Percentiles rank a stretch among this genome's conserved stretches.
phyloP scores from a whole-genome alignment of 176 grass and related monocot genomes.

The Ampelocalamus luodianensis region DNA sequence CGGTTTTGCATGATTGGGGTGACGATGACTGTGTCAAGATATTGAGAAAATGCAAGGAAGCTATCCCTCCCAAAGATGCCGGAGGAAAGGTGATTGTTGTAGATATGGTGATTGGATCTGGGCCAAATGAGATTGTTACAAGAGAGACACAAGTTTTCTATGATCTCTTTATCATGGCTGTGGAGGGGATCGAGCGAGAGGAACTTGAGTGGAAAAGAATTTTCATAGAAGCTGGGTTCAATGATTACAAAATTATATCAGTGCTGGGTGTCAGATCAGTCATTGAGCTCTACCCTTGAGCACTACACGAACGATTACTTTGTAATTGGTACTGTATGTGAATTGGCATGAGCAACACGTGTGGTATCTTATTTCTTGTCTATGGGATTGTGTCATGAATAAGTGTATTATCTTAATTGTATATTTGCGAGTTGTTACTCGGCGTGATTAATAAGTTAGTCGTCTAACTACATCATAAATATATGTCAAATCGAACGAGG shows the following conservation, averaged over 20 bases:
- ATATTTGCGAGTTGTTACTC: no score
- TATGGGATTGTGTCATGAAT: no score
- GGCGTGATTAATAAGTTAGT: no score
- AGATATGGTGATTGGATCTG: slow-evolving; percentile 47
- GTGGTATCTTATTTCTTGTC: no score
- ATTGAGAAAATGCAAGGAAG: slow-evolving; percentile 43
- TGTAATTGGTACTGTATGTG: no score
- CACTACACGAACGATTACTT: background rate
- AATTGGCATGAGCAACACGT: no score
- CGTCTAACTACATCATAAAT: no score
- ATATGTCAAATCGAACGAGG: no score
- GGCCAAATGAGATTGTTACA: background rate
- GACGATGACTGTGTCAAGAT: slow-evolving; percentile 44
- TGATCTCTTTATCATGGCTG: slow-evolving; percentile 41
- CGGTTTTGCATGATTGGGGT: no score
- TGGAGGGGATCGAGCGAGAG: slow-evolving; percentile 32
- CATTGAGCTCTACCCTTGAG: slow-evolving; percentile 55
- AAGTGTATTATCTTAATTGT: no score
- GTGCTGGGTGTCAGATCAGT: slow-evolving; percentile 38
- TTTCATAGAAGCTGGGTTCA: slow-evolving; percentile 41
- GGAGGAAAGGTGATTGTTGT: slow-evolving; percentile 56
- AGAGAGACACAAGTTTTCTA: slow-evolving; percentile 41
- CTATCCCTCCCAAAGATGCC: slow-evolving; percentile 41
- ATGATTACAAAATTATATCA: slow-evolving; percentile 41
- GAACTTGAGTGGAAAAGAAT: slow-evolving; percentile 48